phyloP scores from a whole-genome alignment of 805 yeast species.

The Starmera quercuum region DNA sequence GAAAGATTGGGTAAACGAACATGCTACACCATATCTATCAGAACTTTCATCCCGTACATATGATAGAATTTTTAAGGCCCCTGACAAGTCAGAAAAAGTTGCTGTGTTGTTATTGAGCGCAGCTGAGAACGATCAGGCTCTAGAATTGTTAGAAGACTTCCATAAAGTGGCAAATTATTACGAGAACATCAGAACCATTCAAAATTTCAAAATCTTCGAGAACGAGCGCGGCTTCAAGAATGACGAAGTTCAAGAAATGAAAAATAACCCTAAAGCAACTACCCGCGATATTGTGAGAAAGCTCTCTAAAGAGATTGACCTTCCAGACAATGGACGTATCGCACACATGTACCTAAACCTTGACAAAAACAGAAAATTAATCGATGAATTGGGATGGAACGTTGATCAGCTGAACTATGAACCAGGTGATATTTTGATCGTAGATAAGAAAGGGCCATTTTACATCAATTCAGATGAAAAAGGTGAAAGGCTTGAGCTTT shows the following conservation, averaged over 20 bases:
- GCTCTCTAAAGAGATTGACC: conserved; percentile 40
- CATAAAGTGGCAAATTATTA: conserved; percentile 42
- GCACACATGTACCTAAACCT: conserved; percentile 46
- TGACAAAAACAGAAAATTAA: conserved; percentile 24
- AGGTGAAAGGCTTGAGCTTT: conserved; percentile 23
- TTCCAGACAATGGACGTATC: conserved; percentile 34
- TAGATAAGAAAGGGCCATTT: conserved; percentile 32
- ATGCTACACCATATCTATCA: conserved; percentile 41
- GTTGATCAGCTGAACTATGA: conserved; percentile 20
- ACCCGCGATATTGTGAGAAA: conserved; percentile 32
- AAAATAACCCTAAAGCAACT: conserved; percentile 32
- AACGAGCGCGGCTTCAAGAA: conserved; percentile 34
- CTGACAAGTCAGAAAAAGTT: conserved; percentile 1
- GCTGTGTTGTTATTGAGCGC: not conserved
- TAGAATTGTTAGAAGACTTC: conserved; percentile 25
- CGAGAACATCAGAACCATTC: conserved; percentile 33
- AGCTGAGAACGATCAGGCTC: not conserved
- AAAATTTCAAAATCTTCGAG: conserved; percentile 28
- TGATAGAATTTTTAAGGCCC: not conserved
- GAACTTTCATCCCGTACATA: conserved; percentile 37
- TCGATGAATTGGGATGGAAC: conserved; percentile 15
- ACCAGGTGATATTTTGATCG: conserved; percentile 51
- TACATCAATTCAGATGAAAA: conserved; percentile 25
- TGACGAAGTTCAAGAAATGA: conserved; percentile 34
- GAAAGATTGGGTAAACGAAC: conserved; percentile 35